Percentiles rank a stretch among this genome's conserved stretches.
Conservation (phyloP, 192 early-diverging fungal species). For the Backusella morwellensis region DNA sequence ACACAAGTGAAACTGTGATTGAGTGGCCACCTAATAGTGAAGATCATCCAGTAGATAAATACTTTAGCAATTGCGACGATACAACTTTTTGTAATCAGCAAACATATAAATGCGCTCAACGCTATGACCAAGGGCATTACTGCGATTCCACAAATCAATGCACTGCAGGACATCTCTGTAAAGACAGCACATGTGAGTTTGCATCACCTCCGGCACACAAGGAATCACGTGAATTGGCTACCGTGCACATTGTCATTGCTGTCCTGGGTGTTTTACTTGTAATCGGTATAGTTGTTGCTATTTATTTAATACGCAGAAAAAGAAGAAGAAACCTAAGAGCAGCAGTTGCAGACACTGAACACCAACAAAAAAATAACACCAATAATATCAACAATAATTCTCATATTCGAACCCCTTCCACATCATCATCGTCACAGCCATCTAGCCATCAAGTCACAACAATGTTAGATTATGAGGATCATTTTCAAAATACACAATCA, state of each 20-base stretch:
- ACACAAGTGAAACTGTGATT: neutral
- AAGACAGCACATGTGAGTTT: slow-evolving; percentile 1
- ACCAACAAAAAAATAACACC: neutral
- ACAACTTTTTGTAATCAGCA: neutral
- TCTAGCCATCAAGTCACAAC: neutral
- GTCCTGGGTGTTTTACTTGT: neutral
- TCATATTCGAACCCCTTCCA: slow-evolving; percentile 1
- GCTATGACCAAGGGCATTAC: neutral
- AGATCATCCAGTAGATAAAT: neutral
- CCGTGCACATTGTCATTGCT: neutral
- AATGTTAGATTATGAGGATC: neutral
- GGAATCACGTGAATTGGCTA: neutral
- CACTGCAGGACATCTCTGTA: neutral
- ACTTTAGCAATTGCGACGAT: neutral
- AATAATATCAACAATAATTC: neutral
- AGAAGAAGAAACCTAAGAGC: neutral
- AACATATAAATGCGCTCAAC: neutral
- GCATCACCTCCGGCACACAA: neutral
- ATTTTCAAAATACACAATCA: neutral
- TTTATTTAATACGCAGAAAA: neutral
- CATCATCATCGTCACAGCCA: neutral
- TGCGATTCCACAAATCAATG: slow-evolving; percentile 3
- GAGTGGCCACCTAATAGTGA: neutral
- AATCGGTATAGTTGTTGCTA: neutral
- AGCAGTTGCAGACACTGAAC: neutral